Base-by-base conservation (phyloP, 495 filamentous ascomycete species). In the Hypoxylon fuscum region DNA sequence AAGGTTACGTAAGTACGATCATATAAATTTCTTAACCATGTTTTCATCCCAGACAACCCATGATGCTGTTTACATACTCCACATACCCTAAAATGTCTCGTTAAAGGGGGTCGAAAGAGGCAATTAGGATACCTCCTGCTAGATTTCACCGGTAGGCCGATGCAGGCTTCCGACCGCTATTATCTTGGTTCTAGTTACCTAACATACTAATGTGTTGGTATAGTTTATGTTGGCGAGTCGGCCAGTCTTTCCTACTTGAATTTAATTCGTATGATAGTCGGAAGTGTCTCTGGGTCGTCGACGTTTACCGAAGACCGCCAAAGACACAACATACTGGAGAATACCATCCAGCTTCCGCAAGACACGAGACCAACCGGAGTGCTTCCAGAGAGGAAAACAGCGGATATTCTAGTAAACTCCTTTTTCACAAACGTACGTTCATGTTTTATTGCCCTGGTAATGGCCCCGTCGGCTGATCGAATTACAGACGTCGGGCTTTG, bases 181-280 rank as follows among this genome's bases (percentile, higher is more conserved):
- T 43, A 29, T 35, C 17, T 15, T n/a, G n/a, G n/a, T n/a, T 12
- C 3, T 5, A 31, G 2, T 8, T 2, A 17, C 10, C 2, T 23
- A 6, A 10, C 9, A n/a, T 49, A 25, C 68, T 68, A 52, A 64
- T 54, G 45, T 43, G 17, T 21, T 42, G 4, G 7, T 1, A 22
- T 49, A 85, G 79, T 85, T 44, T 92, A 91, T 62, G 82, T 92
- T 55, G 89, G 89, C 22, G 88, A 92, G 64, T 87, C 88, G 0
- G 88, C 88, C 1, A 88, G 85, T 38, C 74, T 91, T 44, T 89
- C 89, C 1, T 90, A 88, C 62, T 68, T 92, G 38, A 87, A 90
- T 62, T 79, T 88, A 54, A 83, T 91, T 35, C 87, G 88, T 27
- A 87, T 89, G 64, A 88, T 91, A 54, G 87, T 92, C 10, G 85